Conservation (phyloP, 1,139 yeast species). For the Groenewaldozyma auringiensis region DNA sequence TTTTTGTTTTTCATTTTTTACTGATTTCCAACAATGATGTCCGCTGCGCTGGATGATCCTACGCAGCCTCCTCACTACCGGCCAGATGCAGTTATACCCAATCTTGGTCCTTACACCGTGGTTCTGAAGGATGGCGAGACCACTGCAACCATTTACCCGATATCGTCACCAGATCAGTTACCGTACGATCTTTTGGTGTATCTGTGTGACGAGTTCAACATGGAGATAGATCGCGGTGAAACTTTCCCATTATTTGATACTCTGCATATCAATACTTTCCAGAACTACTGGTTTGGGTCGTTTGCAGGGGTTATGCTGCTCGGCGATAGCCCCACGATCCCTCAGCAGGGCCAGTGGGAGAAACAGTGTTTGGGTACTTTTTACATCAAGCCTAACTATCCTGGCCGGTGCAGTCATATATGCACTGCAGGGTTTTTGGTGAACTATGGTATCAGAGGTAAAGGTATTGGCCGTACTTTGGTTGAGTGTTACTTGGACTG, state of each 20-base stretch:
- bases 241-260: conserved; percentile 81
- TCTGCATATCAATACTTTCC: conserved; percentile 63
- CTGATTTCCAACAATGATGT: conserved; percentile 22
- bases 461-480: conserved; percentile 80
- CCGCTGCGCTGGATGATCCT: conserved; percentile 39
- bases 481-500: conserved; percentile 80
- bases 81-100: conserved; percentile 32
- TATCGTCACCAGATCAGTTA: conserved; percentile 50
- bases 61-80: conserved; percentile 38
- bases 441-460: conserved; percentile 84
- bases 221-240: conserved; percentile 86
- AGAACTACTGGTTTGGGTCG: conserved; percentile 79
- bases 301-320: conserved; percentile 81
- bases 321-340: conserved; percentile 36
- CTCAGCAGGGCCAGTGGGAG: conserved; percentile 64
- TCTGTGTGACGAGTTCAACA: conserved; percentile 83
- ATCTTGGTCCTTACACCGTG: conserved; percentile 38
- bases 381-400: conserved; percentile 77
- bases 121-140: conserved; percentile 77
- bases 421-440: conserved; percentile 86
- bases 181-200: conserved; percentile 76
- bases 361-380: conserved; percentile 84
- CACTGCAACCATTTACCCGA: conserved; percentile 86
- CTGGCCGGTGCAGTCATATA: conserved; percentile 89
- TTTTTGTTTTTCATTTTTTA: background rate